Conservation (phyloP, 768 basidiomycete genomes). For the Podaxis sp. region DNA sequence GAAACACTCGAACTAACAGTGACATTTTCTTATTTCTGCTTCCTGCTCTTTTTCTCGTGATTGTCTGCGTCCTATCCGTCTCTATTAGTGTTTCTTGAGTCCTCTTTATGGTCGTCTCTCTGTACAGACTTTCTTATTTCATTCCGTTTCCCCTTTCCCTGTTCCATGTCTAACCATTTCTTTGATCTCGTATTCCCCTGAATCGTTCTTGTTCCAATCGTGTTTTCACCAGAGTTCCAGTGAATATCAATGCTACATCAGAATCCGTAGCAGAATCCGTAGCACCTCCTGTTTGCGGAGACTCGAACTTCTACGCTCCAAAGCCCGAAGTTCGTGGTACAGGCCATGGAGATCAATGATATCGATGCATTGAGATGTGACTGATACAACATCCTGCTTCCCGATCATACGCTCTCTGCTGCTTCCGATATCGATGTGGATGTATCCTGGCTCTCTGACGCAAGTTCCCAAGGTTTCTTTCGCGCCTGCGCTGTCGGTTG, state of each 20-base stretch:
- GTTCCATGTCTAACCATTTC: not conserved
- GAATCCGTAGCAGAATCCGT: not conserved
- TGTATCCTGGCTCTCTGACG: not conserved
- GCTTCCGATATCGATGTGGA: no score
- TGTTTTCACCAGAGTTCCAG: not conserved
- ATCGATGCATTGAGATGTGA: not conserved
- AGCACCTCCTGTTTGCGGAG: not conserved
- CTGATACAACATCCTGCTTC: not conserved
- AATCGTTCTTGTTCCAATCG: not conserved
- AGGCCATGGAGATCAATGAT: not conserved
- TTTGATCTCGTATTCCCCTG: conserved; percentile 4
- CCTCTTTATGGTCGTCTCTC: conserved; percentile 3
- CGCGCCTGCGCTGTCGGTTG: conserved; percentile 47
- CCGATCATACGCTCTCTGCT: no score
- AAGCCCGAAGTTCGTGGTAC: not conserved
- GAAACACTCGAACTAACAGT: not conserved
- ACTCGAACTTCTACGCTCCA: not conserved
- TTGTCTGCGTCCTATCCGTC: not conserved
- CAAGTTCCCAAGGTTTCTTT: conserved; percentile 71
- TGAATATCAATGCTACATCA: not conserved
- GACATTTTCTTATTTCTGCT: not conserved
- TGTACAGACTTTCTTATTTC: not conserved
- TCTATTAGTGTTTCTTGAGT: not conserved
- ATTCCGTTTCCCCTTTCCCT: conserved; percentile 7
- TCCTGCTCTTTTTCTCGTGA: not conserved